phyloP scores from a whole-genome alignment of 192 early-diverging fungal species.

The Podila verticillata region DNA sequence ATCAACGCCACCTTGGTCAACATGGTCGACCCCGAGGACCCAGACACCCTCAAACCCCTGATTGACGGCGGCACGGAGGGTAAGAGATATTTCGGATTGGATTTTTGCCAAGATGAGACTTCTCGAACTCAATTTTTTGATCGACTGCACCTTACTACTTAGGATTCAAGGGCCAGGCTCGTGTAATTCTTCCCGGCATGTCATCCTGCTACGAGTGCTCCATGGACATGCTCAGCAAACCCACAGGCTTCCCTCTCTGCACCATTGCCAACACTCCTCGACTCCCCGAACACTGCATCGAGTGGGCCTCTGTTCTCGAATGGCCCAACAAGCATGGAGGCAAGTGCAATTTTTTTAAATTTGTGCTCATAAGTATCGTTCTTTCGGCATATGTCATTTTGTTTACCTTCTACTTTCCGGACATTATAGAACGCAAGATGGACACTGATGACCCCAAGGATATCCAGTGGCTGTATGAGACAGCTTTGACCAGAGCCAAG shows the following conservation, averaged over 20 bases:
- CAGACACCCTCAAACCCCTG: constrained; percentile 82
- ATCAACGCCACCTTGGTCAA: constrained; percentile 91
- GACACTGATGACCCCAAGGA: constrained; percentile 84
- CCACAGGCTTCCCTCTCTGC: constrained; percentile 92
- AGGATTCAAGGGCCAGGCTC: constrained; percentile 94
- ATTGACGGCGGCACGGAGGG: constrained; percentile 97
- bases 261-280: constrained; percentile 99
- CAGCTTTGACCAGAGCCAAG: constrained; percentile 73
- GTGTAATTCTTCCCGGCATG: constrained; percentile 87
- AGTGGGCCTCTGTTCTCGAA: constrained; percentile 93
- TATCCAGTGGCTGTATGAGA: constrained; percentile 79
- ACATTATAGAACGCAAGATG: constrained; percentile 62
- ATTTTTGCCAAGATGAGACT: background rate
- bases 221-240: constrained; percentile 90
- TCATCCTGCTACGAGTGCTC: constrained; percentile 97
- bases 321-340: constrained; percentile 88
- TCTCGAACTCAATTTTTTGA: background rate
- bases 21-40: constrained; percentile 80
- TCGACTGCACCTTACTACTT: constrained; percentile 2
- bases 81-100: constrained; percentile 4
- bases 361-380: background rate
- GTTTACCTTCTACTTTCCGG: too few relatives aligned
- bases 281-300: constrained; percentile 97
- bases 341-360: constrained; percentile 28
- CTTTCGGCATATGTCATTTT: background rate